Evolutionary conservation across 768 basidiomycete genomes (phyloP), one percentile per base, ranked within the genome.

Genomic region (Boletus coccyginus): DNA sequence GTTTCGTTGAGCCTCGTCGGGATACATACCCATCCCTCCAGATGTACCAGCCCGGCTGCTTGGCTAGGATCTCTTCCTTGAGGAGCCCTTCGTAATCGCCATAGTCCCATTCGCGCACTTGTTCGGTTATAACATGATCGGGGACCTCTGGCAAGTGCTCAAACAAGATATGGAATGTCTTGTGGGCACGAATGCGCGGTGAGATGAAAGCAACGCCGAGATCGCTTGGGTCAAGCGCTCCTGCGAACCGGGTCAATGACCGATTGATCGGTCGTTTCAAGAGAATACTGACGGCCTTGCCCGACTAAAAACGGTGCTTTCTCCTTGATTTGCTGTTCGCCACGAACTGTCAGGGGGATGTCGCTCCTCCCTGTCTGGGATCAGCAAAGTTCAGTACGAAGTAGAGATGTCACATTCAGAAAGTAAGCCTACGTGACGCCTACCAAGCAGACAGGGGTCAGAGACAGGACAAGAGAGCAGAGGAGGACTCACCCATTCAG

Each of bases 91-190:
- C 94, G 66, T 91, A 97, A 9, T 90, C 83, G 11, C 95, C 90
- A 67, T 96, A 96, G 65, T 96, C 90, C 92, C 92, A 95, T 69
- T 95, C 93, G 42, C 84, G 77, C 27, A 77, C 86, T 24, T 83
- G 80, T 61, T 92, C 90, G 0, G 86, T 84, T 35, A 84, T 66
- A 19, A 79, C 63, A 64, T 87, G 84, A 55, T 79, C 56, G 2
- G 87, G 87, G 36, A 66, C 50, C 50, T 74, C 57, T 5, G 72
- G 69, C 38, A 80, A 62, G 55, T 81, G 75, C 31, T 72, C 79
- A 53, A 94, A 93, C 35, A 94, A 74, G 45, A 95, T 77, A 47
- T 94, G 83, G 66, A 94, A 96, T 1, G 95, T 98, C 64, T 75
- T 83, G 62, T 88, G 88, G 3, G 95, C 93, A 46, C 95, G 85